Base-by-base conservation (phyloP, 805 yeast species). In the Wickerhamiella azymoides region DNA sequence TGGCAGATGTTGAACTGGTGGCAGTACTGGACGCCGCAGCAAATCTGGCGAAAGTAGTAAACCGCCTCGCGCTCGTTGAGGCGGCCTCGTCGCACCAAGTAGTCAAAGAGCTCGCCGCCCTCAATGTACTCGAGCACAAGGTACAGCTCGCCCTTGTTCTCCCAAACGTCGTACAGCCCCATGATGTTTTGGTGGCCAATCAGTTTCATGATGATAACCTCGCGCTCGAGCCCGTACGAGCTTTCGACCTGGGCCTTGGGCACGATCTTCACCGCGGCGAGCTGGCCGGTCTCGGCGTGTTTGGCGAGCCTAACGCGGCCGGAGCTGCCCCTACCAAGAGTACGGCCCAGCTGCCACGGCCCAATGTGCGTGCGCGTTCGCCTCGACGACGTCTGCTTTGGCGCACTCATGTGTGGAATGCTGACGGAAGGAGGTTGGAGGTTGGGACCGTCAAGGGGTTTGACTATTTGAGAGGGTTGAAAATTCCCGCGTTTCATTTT, bases 91-190 rank as follows among this genome's bases (percentile, higher is more conserved):
- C 85, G 86, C 48, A 92, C 88, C 46, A 92, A 69, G 54, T 88
- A 76, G 64, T 92, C 96, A 59, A 92, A 92, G 43, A 92, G 70
- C 66, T 92, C 98, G 39, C 98, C 98, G 45, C 96, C 96, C 65
- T 92, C 96, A 40, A 93, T 88, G 64, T 92, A 92, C 64, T 92
- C 98, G 47, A 92, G 66, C 7, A 92, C 93, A 54, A 92, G 73
- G 58, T 89, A 89, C 47, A 92, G 69, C 49, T 89, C 95, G 58
- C 84, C 85, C 53, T 85, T 80, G 53, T 93, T 89, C 63, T 92
- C 98, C 97, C 97, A 92, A 19, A 92, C 98, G 59, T 92, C 98
- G 60, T 86, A 92, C 35, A 92, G 69, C 21, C 92, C 82, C 74
- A 92, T 78, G 19, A 92, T 92, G 58, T 92, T 89, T 10, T 94